Evolutionary conservation across 345 rosid genomes (phyloP).

Genomic region (Citrus cavaleriei): DNA sequence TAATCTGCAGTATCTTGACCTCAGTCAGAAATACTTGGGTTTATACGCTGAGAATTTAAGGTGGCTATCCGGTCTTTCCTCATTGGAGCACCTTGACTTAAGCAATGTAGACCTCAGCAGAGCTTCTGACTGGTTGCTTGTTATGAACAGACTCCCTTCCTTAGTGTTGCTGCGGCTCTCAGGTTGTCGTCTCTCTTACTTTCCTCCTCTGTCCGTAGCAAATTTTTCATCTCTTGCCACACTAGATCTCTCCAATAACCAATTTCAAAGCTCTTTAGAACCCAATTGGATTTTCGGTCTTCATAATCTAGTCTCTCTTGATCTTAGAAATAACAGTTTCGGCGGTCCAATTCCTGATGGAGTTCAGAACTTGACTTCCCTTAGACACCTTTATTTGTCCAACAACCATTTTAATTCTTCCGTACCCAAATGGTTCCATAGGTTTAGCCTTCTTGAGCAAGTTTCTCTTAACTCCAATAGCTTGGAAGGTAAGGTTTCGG

Average conservation of each 20-base stretch:
- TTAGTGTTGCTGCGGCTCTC: not conserved
- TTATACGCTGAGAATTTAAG: too few species aligned
- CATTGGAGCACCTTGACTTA: not conserved
- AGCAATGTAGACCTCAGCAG: not conserved
- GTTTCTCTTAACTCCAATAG: not conserved
- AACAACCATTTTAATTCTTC: not conserved
- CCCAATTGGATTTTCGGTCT: not conserved
- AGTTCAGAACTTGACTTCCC: constrained; percentile 5
- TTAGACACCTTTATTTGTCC: not conserved
- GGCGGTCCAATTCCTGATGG: not conserved
- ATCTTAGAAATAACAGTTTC: not conserved
- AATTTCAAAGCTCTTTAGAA: not conserved
- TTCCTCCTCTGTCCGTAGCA: not conserved
- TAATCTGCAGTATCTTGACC: too few species aligned
- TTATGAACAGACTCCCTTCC: not conserved
- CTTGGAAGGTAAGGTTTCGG: constrained; percentile 10
- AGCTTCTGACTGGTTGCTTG: not conserved
- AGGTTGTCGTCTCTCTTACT: not conserved
- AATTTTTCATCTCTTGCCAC: not conserved
- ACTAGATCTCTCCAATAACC: not conserved
- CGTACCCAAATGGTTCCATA: constrained; percentile 2
- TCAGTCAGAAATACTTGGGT: too few species aligned
- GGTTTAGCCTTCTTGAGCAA: not conserved
- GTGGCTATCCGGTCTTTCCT: not conserved
- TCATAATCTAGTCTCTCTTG: not conserved